Percentiles rank a stretch among this genome's conserved stretches.
These are phyloP conservation scores for Penicillium alfredii DNA, from an alignment of 495 filamentous ascomycete genomes.

Conservation along the genomic window DNA sequence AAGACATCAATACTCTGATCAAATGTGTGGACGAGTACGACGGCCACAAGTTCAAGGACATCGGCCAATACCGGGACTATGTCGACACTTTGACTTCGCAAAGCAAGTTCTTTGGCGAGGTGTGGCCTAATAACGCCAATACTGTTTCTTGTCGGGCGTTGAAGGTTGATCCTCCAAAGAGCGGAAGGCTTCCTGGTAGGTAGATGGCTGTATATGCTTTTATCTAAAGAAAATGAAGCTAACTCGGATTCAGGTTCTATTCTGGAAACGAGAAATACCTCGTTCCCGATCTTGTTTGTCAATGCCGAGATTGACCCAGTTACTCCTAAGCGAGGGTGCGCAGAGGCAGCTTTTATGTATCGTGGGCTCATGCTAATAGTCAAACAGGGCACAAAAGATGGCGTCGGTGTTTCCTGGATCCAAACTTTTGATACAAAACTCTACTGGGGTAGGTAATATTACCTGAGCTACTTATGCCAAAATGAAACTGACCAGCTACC, in stretches of 20 bases:
- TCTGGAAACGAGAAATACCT: neutral
- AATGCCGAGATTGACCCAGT: neutral
- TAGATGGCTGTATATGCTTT: neutral
- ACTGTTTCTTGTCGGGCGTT: neutral
- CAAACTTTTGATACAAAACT: neutral
- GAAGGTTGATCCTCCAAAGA: neutral
- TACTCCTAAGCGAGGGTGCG: neutral
- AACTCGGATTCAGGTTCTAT: neutral
- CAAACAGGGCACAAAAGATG: neutral
- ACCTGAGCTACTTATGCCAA: too few species aligned
- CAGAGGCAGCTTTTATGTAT: neutral
- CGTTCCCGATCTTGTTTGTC: neutral
- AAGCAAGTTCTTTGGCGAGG: constrained; percentile 1
- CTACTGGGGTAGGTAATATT: neutral
- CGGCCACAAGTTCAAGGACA: neutral
- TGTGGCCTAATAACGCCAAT: constrained; percentile 2
- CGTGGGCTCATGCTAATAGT: neutral
- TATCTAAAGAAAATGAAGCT: neutral
- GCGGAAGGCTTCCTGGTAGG: constrained; percentile 1
- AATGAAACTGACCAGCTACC: too few species aligned
- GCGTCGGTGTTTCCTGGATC: neutral
- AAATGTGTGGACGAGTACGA: constrained; percentile 5
- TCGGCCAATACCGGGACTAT: neutral
- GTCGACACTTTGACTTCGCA: neutral
- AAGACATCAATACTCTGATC: constrained; percentile 3